Evolutionary conservation across 306 rosid species (phyloP), one percentile per base, ranked within the genome.

Genomic region (Benincasa hispida): DNA sequence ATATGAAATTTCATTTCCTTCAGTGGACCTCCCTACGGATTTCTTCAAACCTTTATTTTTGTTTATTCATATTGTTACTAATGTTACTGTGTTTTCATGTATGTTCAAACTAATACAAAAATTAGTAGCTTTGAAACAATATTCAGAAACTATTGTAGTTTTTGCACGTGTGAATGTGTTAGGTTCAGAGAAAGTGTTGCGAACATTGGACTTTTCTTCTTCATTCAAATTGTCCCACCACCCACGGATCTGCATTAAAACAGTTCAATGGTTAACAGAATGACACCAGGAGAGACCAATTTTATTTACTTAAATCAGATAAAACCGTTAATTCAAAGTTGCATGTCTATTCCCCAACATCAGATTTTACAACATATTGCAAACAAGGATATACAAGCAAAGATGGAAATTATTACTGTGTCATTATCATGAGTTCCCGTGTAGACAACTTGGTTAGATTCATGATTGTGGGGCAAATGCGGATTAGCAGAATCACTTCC

Each of bases 391-490:
- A 51, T 56, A 28, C 30, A 53, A 11, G 53, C 6, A 24, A 39
- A 77, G 74, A 69, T 30, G 77, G 79, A 82, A 80, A 81, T 75
- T 66, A 69, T 79, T 88, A 91, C 97, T 1, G 98, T 93, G 86
- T 93, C 98, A 87, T 93, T 91, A 76, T 93, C 97, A 68, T 91
- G 97, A 83, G 98, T 93, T 86, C 98, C 98, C 24, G 97, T 87
- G 82, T 93, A 93, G 74, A 93, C 96, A 75, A 91, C 91, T 88
- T 93, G 98, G 82, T 90, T 93, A 76, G 72, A 48, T 82, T 93
- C 94, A n/a, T 93, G 98, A 88, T 93, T 93, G 87, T 91, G 98
- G 19, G 94, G 97, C 80, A 91, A 81, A 87, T 91, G 97, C 81
- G 97, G 97, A 75, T 91, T 93, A 58, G 75, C 68, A 32, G 96